phyloP scores from a whole-genome alignment of 2,329 filamentous ascomycete species.

The Phialemonium atrogriseum region DNA sequence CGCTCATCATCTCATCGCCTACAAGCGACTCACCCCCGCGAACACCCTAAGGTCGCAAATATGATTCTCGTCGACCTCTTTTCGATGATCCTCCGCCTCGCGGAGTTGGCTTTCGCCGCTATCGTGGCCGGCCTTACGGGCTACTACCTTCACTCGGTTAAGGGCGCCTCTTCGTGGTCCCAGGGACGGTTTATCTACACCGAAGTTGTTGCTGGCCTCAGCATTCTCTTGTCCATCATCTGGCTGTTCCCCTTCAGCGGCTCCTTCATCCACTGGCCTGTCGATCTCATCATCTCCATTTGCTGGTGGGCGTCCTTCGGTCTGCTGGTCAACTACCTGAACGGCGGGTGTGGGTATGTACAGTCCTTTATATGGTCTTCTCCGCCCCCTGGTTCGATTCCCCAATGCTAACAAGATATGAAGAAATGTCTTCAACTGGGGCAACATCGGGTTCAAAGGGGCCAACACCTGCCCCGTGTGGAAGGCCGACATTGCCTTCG shows the following conservation, averaged over 20 bases:
- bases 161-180: conserved; percentile 39
- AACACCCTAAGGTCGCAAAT: conserved; percentile 14
- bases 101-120: conserved; percentile 57
- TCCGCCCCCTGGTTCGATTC: neutral
- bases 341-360: conserved; percentile 30
- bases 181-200: conserved; percentile 67
- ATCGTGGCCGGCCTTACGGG: conserved; percentile 66
- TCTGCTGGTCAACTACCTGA: conserved; percentile 46
- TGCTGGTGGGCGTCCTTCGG: conserved; percentile 65
- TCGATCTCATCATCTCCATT: conserved; percentile 60
- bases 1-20: too few species aligned
- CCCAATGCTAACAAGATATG: conserved; percentile 5
- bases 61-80: conserved; percentile 47
- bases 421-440: conserved; percentile 49
- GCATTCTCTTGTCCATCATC: conserved; percentile 59
- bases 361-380: too few species aligned
- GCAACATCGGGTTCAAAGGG: conserved; percentile 37
- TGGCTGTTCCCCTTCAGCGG: conserved; percentile 65
- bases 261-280: conserved; percentile 61
- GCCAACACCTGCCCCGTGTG: conserved; percentile 54
- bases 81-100: conserved; percentile 49
- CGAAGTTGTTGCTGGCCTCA: conserved; percentile 60
- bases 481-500: conserved; percentile 64
- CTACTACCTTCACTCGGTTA: conserved; percentile 48
- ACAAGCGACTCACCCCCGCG: neutral